A percentile compares a stretch with the other conserved stretches of the same genome.
Conservation (phyloP, 2,329 filamentous ascomycete species). For the Aspergillus japonicus region DNA sequence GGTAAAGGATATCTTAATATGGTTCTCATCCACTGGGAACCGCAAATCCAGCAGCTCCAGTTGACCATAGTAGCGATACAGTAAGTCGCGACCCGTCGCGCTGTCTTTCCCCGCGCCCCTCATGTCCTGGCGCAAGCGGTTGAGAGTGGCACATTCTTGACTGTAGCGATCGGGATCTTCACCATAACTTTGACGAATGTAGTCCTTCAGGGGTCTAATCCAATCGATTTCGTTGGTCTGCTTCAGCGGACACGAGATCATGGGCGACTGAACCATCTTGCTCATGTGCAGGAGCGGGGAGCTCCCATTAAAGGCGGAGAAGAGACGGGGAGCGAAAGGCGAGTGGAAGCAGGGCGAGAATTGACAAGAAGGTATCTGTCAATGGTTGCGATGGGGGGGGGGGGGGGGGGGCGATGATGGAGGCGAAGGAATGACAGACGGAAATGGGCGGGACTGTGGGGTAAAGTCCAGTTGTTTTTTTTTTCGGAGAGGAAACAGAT, state of each 20-base stretch:
- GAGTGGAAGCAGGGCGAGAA: constrained; percentile 1
- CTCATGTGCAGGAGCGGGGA: constrained; percentile 33
- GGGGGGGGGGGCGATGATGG: neutral
- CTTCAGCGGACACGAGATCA: constrained; percentile 92
- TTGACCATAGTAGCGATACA: constrained; percentile 98
- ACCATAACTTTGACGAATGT: constrained; percentile 91
- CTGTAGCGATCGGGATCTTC: constrained; percentile 95
- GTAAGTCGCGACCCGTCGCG: constrained; percentile 83
- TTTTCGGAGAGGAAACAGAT: neutral
- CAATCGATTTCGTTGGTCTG: constrained; percentile 98
- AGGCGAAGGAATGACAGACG: neutral
- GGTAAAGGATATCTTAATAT: constrained; percentile 98
- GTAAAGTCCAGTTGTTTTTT: neutral
- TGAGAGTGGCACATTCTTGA: constrained; percentile 92
- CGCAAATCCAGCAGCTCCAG: constrained; percentile 89
- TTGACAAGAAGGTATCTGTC: neutral
- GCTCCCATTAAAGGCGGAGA: constrained; percentile 33
- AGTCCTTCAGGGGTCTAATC: constrained; percentile 85
- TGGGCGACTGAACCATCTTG: constrained; percentile 79
- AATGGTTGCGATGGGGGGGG: neutral
- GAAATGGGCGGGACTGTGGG: neutral
- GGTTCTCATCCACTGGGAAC: constrained; percentile 96
- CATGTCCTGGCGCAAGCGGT: constrained; percentile 96
- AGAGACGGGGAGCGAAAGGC: neutral
- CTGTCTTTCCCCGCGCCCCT: constrained; percentile 95